phyloP scores from a whole-genome alignment of 352 stramenopile genomes.

The Globisporangium polare region DNA sequence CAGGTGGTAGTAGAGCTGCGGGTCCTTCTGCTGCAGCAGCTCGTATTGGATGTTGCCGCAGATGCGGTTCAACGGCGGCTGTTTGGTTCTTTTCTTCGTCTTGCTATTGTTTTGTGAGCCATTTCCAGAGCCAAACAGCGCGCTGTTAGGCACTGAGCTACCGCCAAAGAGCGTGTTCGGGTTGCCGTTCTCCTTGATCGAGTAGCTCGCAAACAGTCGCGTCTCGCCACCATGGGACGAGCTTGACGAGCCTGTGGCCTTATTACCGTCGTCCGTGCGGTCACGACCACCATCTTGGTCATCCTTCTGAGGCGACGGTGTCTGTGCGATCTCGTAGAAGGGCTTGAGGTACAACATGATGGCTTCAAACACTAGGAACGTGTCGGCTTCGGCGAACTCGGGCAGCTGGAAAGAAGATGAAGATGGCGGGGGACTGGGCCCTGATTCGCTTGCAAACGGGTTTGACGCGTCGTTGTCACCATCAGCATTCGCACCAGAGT shows the following conservation, averaged over 20 bases:
- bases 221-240: conserved; percentile 18
- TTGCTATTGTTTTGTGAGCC: background rate
- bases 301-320: conserved; percentile 8
- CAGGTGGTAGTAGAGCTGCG: conserved; percentile 78
- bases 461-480: conserved; percentile 5
- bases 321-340: conserved; percentile 72
- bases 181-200: conserved; percentile 17
- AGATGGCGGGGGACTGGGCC: background rate
- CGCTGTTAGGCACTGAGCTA: background rate
- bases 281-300: background rate
- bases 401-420: conserved; percentile 22
- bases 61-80: conserved; percentile 56
- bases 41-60: conserved; percentile 77
- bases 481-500: background rate
- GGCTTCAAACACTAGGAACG: conserved; percentile 69
- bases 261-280: background rate
- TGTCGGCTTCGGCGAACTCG: conserved; percentile 50
- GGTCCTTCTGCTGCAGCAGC: conserved; percentile 68
- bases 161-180: conserved; percentile 6
- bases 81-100: conserved; percentile 7
- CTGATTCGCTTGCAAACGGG: conserved; percentile 15
- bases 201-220: conserved; percentile 25
- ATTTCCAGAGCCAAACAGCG: background rate
- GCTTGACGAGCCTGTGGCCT: conserved; percentile 1
- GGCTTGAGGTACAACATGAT: conserved; percentile 78